Evolutionary conservation across 1,284 basidiomycete species (phyloP).

Genomic region (Calocybe gambosa): DNA sequence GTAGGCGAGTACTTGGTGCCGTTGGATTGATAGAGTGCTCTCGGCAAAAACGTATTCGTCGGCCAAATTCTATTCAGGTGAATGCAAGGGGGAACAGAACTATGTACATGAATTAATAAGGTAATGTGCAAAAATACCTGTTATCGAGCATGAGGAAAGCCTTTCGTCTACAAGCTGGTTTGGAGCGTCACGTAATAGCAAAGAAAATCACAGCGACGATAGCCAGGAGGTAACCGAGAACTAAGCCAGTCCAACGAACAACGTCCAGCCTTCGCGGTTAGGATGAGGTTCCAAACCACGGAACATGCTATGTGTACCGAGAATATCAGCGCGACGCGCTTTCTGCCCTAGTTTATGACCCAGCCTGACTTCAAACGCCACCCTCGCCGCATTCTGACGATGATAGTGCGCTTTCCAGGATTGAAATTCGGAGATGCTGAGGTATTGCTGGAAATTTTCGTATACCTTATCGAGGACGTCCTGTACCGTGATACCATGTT

Average conservation of each 20-base stretch:
- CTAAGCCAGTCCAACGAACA: slow-evolving; percentile 38
- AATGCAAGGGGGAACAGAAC: no score
- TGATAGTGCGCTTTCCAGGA: slow-evolving; percentile 26
- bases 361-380: slow-evolving; percentile 29
- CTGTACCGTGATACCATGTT: slow-evolving; percentile 38
- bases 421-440: slow-evolving; percentile 35
- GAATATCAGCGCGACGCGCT: slow-evolving; percentile 44
- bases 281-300: slow-evolving; percentile 47
- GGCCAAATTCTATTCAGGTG: no score
- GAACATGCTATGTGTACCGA: slow-evolving; percentile 45
- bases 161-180: no score
- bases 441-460: slow-evolving; percentile 38
- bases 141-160: no score
- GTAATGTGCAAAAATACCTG: no score
- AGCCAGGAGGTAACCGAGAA: neutral
- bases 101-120: neutral
- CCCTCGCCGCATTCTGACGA: slow-evolving; percentile 26
- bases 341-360: slow-evolving; percentile 24
- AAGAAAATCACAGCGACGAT: neutral
- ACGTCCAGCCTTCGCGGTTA: slow-evolving; percentile 45
- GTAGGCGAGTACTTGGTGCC: no score
- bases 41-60: no score
- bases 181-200: no score
- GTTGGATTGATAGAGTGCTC: no score
- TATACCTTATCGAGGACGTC: slow-evolving; percentile 46